phyloP scores from a whole-genome alignment of 805 yeast species.

The Nakazawaea populi region DNA sequence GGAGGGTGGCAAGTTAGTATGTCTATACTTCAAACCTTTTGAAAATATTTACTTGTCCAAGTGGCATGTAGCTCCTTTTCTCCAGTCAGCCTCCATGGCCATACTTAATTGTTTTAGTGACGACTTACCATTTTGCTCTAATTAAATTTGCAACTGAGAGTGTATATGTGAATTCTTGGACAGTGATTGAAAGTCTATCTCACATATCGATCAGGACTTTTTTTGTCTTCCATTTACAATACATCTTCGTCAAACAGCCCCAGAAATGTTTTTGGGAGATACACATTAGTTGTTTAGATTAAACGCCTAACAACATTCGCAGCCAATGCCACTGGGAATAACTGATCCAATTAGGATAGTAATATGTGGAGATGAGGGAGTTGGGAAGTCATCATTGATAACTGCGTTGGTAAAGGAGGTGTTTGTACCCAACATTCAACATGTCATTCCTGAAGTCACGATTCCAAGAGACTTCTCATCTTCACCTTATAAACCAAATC shows the following conservation, averaged over 20 bases:
- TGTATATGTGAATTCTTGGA: neutral
- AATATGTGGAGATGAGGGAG: slow-evolving; percentile 92
- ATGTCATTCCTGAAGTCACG: slow-evolving; percentile 76
- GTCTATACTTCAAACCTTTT: neutral
- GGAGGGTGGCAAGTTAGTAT: slow-evolving; percentile 7
- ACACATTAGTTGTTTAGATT: no score
- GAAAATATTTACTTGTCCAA: neutral
- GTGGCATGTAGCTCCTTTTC: neutral
- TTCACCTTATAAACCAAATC: slow-evolving; percentile 51
- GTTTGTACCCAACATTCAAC: slow-evolving; percentile 70
- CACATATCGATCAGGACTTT: neutral
- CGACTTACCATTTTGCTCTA: slow-evolving; percentile 2
- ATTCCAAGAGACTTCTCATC: slow-evolving; percentile 69
- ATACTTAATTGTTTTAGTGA: neutral
- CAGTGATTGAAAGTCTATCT: neutral
- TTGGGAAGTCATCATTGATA: slow-evolving; percentile 77
- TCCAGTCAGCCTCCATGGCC: no score
- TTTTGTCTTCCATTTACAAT: neutral
- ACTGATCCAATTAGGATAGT: slow-evolving; percentile 67
- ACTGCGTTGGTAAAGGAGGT: slow-evolving; percentile 78
- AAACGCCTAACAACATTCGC: neutral
- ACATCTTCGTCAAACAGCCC: neutral
- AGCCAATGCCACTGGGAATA: neutral
- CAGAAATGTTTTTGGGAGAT: neutral
- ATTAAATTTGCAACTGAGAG: neutral